Evolutionary conservation across 2,329 filamentous ascomycete species (phyloP).

Genomic region (Salinomyces thailandicus): DNA sequence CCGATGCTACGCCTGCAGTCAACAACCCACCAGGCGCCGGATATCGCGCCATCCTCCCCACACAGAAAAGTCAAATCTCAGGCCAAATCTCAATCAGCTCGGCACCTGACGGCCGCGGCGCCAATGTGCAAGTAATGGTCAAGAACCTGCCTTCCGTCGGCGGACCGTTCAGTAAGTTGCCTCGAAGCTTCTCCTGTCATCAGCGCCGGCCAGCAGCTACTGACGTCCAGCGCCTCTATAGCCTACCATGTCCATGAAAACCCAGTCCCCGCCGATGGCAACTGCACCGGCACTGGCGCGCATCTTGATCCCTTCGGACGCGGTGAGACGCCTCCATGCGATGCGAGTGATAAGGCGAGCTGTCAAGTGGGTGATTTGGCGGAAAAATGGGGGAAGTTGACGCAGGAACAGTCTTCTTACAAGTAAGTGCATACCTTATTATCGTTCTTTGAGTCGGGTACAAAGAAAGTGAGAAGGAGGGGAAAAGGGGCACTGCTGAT

Average conservation of each 20-base stretch:
- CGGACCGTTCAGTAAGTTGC: constrained; percentile 1
- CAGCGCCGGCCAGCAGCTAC: too few species aligned
- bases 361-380: constrained; percentile 70
- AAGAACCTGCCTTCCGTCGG: background rate
- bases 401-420: background rate
- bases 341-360: constrained; percentile 45
- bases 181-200: background rate
- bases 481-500: background rate
- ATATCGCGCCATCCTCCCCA: background rate
- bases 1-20: background rate
- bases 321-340: constrained; percentile 52
- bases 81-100: background rate
- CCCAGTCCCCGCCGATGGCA: constrained; percentile 54
- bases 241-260: constrained; percentile 61
- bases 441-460: too few species aligned
- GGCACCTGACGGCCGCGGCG: background rate
- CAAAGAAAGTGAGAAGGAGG: too few species aligned
- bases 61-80: background rate
- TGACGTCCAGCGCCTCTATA: constrained; percentile 5
- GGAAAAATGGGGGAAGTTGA: constrained; percentile 56
- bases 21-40: background rate
- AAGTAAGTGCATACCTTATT: background rate
- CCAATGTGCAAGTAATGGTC: background rate
- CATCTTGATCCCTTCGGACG: constrained; percentile 64
- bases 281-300: constrained; percentile 57